These are phyloP conservation scores for Fraxinus greggii DNA, from an alignment of 305 asterid species.

Conservation along the genomic window DNA sequence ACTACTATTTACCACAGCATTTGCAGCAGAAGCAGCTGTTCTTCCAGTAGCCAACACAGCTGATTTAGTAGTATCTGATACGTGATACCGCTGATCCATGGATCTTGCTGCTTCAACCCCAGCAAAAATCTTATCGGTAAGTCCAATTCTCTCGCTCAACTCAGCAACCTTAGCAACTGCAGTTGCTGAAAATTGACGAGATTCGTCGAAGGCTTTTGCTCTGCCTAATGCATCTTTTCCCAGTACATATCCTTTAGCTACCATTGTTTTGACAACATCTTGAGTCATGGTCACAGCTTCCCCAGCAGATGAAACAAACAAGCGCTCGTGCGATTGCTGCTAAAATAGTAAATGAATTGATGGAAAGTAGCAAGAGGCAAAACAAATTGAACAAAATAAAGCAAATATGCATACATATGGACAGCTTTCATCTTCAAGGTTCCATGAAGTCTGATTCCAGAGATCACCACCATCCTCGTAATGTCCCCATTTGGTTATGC, in stretches of 20 bases:
- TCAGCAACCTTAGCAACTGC: conserved; percentile 87
- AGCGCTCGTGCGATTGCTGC: conserved; percentile 40
- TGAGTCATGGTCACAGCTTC: conserved; percentile 83
- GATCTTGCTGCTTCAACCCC: conserved; percentile 72
- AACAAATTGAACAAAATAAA: neutral
- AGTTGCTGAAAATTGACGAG: conserved; percentile 82
- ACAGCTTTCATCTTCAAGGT: conserved; percentile 49
- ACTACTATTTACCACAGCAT: conserved; percentile 62
- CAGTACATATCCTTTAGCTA: conserved; percentile 65
- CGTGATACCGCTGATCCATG: conserved; percentile 60
- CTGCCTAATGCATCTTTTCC: conserved; percentile 81
- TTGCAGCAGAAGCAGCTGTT: conserved; percentile 73
- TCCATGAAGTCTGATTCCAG: conserved; percentile 73
- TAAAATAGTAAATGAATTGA: conserved; percentile 6
- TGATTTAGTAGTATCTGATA: conserved; percentile 58
- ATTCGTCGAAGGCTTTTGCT: conserved; percentile 84
- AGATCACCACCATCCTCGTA: conserved; percentile 56
- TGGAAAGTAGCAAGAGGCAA: neutral
- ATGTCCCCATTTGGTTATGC: neutral
- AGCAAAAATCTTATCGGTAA: conserved; percentile 68
- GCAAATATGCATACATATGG: conserved; percentile 41
- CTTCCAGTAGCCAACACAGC: conserved; percentile 78
- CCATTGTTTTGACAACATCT: conserved; percentile 81
- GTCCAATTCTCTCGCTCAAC: conserved; percentile 69
- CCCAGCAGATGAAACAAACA: conserved; percentile 65